These are phyloP conservation scores for Myxozyma lipomycoides DNA, from an alignment of 805 yeast species.

Conservation along the genomic window DNA sequence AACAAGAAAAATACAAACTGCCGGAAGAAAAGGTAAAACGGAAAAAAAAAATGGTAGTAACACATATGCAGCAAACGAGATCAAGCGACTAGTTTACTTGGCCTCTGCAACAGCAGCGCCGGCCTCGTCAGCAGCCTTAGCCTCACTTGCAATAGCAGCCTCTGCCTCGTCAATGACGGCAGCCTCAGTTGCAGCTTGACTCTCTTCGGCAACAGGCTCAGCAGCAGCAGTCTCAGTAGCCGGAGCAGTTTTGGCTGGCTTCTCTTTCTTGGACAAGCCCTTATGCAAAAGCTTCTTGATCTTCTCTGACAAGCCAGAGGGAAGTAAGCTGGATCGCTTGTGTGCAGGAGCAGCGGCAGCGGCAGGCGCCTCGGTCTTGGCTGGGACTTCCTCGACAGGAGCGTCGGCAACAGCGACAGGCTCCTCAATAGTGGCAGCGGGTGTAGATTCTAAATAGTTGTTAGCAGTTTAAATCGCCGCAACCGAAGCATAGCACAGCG, in stretches of 20 bases:
- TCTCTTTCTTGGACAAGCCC: constrained; percentile 14
- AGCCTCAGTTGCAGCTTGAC: background rate
- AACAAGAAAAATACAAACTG: too few relatives aligned
- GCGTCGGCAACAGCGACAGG: constrained; percentile 10
- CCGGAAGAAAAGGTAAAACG: too few relatives aligned
- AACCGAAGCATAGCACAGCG: too few relatives aligned
- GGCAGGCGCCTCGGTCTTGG: background rate
- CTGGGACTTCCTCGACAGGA: constrained; percentile 1
- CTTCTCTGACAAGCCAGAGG: constrained; percentile 24
- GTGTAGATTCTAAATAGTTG: constrained; percentile 1
- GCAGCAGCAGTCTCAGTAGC: background rate
- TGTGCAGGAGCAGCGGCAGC: constrained; percentile 10
- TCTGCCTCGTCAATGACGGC: constrained; percentile 4
- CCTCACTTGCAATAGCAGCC: background rate
- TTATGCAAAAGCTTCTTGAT: constrained; percentile 22
- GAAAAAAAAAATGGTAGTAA: too few relatives aligned
- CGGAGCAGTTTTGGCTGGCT: background rate
- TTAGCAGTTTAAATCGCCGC: background rate
- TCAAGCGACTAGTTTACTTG: background rate
- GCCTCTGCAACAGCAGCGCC: constrained; percentile 1
- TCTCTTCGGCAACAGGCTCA: background rate
- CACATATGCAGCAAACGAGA: background rate
- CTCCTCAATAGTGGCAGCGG: constrained; percentile 1
- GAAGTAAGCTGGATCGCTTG: constrained; percentile 23
- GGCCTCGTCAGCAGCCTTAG: background rate